Evolutionary conservation across 2,329 filamentous ascomycete genomes (phyloP).

Genomic region (Xylariaceae sp.): DNA sequence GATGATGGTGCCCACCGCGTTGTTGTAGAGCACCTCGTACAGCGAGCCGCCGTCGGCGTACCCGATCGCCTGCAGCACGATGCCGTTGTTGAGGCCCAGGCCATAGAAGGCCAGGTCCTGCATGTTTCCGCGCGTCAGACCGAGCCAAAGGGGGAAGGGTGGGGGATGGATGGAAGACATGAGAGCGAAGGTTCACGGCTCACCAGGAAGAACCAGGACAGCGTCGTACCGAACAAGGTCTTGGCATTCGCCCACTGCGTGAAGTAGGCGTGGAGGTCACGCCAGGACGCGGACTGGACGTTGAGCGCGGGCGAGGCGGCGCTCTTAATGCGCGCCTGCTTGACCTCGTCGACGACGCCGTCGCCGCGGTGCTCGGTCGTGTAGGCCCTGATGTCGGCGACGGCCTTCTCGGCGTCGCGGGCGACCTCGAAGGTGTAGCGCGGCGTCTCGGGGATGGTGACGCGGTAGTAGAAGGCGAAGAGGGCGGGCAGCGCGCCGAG

Average conservation of each 20-base stretch:
- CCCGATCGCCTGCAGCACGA: slow-evolving; percentile 65
- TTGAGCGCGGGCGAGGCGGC: slow-evolving; percentile 45
- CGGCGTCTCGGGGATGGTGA: slow-evolving; percentile 80
- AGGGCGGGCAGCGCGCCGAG: slow-evolving; percentile 71
- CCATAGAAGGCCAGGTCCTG: slow-evolving; percentile 64
- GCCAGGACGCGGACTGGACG: slow-evolving; percentile 61
- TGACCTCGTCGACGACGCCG: slow-evolving; percentile 39
- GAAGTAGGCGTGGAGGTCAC: slow-evolving; percentile 62
- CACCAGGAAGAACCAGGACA: slow-evolving; percentile 74
- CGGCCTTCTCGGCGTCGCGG: slow-evolving; percentile 67
- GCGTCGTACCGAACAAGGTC: slow-evolving; percentile 65
- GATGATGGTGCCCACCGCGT: slow-evolving; percentile 70
- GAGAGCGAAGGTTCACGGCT: slow-evolving; percentile 12
- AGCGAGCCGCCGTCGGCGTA: slow-evolving; percentile 57
- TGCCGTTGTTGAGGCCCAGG: slow-evolving; percentile 66
- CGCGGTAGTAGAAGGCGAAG: slow-evolving; percentile 75
- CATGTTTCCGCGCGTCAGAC: too few species aligned
- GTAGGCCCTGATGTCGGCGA: slow-evolving; percentile 61
- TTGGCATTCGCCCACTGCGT: slow-evolving; percentile 61
- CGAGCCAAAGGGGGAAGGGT: too few species aligned
- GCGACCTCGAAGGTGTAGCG: slow-evolving; percentile 77
- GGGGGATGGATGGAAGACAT: slow-evolving; percentile 4
- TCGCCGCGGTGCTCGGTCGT: slow-evolving; percentile 37
- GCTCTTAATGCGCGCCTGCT: slow-evolving; percentile 46
- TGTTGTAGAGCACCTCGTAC: slow-evolving; percentile 63